Base-by-base conservation (phyloP, 73 alveolate species). In the Urostyla sp. region DNA sequence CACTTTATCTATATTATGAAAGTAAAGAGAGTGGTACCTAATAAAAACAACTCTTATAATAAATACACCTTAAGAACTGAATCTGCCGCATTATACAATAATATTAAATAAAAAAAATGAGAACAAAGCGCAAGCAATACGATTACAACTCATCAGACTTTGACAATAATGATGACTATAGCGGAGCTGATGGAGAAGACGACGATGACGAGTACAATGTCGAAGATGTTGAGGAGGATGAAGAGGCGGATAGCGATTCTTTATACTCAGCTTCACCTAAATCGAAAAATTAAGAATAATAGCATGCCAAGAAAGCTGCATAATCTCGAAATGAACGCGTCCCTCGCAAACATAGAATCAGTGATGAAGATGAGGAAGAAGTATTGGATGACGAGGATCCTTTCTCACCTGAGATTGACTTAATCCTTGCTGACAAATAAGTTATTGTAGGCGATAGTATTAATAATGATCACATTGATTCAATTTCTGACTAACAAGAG, bases 341-440 rank as follows among this genome's bases (percentile, higher is more conserved):
- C 52, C 52, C 52, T 40, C 20, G 52, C 16, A 40, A 40, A 40
- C 10, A 16, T 10, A 16, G 52, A 11, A 40, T 10, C 52, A 16
- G 52, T 7, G 83, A 48, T 34, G 83, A 46, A 11, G 83, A 69
- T n/a, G 10, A 15, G 1, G 83, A 69, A 30, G 83, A 69, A 18
- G 18, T 69, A n/a, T 69, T 46, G 38, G 83, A 69, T 20, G 83
- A 69, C 48, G 83, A 69, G 26, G 83, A 69, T 46, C 83, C 83
- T 7, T 69, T 69, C 69, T 69, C 83, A 1, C 83, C 83, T 69
- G 83, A 69, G 34, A 69, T 69, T 69, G 83, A 69, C 83, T 69
- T 37, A 69, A 69, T 69, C 34, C 28, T 69, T 31, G 83, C 83
- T 4, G 83, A 69, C 69, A 69, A 69, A 45, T 37, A 69, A 49